Evolutionary conservation across 2,329 filamentous ascomycete genomes (phyloP).

Genomic region (Emergomyces orientalis): DNA sequence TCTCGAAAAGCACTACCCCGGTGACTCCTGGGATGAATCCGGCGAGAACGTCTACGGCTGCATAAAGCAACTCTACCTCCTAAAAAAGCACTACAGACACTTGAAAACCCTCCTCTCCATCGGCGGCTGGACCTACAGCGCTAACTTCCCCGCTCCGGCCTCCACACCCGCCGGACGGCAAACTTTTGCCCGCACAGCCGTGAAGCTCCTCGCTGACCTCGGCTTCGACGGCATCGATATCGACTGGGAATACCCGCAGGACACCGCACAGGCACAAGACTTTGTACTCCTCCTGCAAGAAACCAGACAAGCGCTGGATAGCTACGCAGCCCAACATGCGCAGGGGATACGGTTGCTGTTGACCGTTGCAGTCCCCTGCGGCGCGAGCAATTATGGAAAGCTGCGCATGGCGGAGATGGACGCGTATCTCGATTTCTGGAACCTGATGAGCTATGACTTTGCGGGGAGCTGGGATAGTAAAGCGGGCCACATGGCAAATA

Average conservation of each 20-base stretch:
- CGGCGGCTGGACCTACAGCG: slow-evolving; percentile 68
- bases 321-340: slow-evolving; percentile 33
- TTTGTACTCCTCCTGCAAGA: slow-evolving; percentile 28
- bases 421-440: slow-evolving; percentile 43
- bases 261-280: slow-evolving; percentile 27
- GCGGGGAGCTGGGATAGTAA: slow-evolving; percentile 68
- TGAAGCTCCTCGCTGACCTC: slow-evolving; percentile 64
- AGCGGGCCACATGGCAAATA: slow-evolving; percentile 72
- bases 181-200: slow-evolving; percentile 58
- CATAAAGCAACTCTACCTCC: slow-evolving; percentile 63
- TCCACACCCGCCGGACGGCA: slow-evolving; percentile 49
- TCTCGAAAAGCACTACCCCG: slow-evolving; percentile 56
- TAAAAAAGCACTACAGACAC: slow-evolving; percentile 67
- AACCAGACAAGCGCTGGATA: slow-evolving; percentile 29
- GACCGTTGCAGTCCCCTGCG: slow-evolving; percentile 40
- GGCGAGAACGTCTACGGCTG: slow-evolving; percentile 69
- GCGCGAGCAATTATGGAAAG: slow-evolving; percentile 24
- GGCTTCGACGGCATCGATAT: slow-evolving; percentile 52
- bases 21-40: slow-evolving; percentile 56
- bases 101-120: slow-evolving; percentile 75
- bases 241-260: slow-evolving; percentile 35
- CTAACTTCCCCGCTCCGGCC: slow-evolving; percentile 63
- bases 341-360: slow-evolving; percentile 37
- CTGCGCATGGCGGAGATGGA: slow-evolving; percentile 40
- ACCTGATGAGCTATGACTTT: slow-evolving; percentile 77